Evolutionary conservation across 139 green algal species (phyloP).

Genomic region (Micractinium conductrix): DNA sequence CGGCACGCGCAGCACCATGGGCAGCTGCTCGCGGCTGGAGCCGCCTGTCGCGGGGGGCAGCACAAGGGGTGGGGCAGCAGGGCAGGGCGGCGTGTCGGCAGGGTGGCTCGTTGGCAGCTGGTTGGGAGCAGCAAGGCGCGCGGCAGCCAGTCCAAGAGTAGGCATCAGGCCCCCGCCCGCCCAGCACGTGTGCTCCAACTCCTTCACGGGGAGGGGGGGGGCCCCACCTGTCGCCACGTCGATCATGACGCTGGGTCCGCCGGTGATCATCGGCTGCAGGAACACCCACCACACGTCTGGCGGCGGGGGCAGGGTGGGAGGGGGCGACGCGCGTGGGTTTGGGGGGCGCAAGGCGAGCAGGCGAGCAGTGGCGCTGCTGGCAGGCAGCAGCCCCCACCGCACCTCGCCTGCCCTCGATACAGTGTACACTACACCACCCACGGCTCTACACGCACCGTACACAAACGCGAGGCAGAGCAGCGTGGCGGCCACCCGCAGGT

Average conservation of each 20-base stretch:
- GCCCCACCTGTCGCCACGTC: conserved; percentile 68
- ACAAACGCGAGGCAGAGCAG: conserved; percentile 79
- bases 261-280: conserved; percentile 85
- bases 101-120: too few relatives aligned
- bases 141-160: too few relatives aligned
- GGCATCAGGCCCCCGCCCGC: too few relatives aligned
- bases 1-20: conserved; percentile 89
- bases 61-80: too few relatives aligned
- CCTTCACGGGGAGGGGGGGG: too few relatives aligned
- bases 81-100: too few relatives aligned
- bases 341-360: not conserved
- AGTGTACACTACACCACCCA: too few relatives aligned
- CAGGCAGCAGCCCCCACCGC: not conserved
- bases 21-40: conserved; percentile 60
- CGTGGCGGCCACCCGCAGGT: conserved; percentile 62
- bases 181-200: too few relatives aligned
- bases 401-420: not conserved
- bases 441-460: conserved; percentile 74
- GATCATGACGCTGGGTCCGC: conserved; percentile 90
- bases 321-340: not conserved
- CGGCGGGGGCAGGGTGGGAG: not conserved
- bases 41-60: too few relatives aligned
- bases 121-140: too few relatives aligned
- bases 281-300: conserved; percentile 96
- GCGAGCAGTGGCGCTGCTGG: not conserved